phyloP scores from a whole-genome alignment of 2,329 filamentous ascomycete genomes.

The Aureobasidium sp. region DNA sequence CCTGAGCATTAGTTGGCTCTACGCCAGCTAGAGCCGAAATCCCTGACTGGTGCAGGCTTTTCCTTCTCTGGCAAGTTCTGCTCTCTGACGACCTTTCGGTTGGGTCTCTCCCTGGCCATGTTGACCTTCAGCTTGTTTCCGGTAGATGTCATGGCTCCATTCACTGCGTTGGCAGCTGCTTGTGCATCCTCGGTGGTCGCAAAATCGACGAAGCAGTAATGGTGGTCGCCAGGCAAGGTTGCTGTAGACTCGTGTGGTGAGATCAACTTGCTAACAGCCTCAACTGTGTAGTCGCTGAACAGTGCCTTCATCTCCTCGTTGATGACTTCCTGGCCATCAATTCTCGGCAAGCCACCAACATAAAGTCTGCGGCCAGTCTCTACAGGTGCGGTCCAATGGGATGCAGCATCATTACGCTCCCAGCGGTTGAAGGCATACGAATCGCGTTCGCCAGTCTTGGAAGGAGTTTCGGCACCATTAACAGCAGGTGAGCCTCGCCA shows the following conservation, averaged over 20 bases:
- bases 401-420: slow-evolving; percentile 35
- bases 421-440: slow-evolving; percentile 34
- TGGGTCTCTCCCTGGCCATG: slow-evolving; percentile 17
- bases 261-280: slow-evolving; percentile 42
- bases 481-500: background rate
- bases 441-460: background rate
- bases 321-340: slow-evolving; percentile 36
- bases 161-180: slow-evolving; percentile 20
- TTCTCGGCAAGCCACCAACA: slow-evolving; percentile 41
- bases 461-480: background rate
- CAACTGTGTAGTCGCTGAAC: slow-evolving; percentile 40
- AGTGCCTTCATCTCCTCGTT: slow-evolving; percentile 38
- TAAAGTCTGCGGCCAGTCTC: slow-evolving; percentile 40
- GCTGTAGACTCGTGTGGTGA: slow-evolving; percentile 18
- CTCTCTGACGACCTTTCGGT: slow-evolving; percentile 10
- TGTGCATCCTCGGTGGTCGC: slow-evolving; percentile 22
- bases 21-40: slow-evolving; percentile 16
- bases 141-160: slow-evolving; percentile 21
- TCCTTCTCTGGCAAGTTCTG: slow-evolving; percentile 1
- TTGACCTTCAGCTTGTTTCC: slow-evolving; percentile 21
- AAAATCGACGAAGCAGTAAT: slow-evolving; percentile 29
- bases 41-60: slow-evolving; percentile 11
- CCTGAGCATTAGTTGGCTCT: slow-evolving; percentile 4
- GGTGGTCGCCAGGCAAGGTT: slow-evolving; percentile 17
- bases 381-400: slow-evolving; percentile 24